These are phyloP conservation scores for Colletotrichum neosansevieriae DNA, from an alignment of 2,329 filamentous ascomycete genomes.

Conservation along the genomic window DNA sequence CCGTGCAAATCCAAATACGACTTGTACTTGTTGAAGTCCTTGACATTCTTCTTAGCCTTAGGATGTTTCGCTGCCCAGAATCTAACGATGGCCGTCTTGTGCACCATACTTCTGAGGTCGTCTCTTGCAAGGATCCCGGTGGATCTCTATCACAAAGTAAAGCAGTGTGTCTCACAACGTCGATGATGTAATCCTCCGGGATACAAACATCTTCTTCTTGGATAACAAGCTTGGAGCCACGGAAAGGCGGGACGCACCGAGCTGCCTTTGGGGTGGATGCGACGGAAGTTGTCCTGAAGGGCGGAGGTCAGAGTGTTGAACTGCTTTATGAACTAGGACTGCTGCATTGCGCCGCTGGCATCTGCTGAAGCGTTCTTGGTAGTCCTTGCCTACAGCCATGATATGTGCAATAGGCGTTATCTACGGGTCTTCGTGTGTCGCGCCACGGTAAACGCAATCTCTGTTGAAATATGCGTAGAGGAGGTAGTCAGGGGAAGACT, in stretches of 20 bases:
- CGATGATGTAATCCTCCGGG: neutral
- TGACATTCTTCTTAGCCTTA: neutral
- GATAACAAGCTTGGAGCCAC: neutral
- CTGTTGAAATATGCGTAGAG: neutral
- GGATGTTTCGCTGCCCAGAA: neutral
- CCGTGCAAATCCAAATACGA: neutral
- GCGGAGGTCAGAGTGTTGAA: neutral
- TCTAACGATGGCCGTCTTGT: neutral
- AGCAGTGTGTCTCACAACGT: neutral
- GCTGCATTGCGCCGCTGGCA: neutral
- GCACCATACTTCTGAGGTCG: neutral
- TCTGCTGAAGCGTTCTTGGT: neutral
- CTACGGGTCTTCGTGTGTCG: neutral
- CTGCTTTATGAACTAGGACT: neutral
- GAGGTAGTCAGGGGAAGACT: neutral
- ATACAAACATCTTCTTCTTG: neutral
- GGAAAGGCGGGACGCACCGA: neutral
- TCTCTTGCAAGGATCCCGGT: neutral
- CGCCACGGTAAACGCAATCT: neutral
- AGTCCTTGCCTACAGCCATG: neutral
- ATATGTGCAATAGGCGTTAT: neutral
- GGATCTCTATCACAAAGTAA: neutral
- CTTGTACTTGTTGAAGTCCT: neutral
- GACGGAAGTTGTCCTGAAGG: neutral
- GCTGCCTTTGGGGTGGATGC: neutral